Evolutionary conservation across 2,329 filamentous ascomycete species (phyloP), one percentile per base, ranked within the genome.

Genomic region (Fusarium sp.): DNA sequence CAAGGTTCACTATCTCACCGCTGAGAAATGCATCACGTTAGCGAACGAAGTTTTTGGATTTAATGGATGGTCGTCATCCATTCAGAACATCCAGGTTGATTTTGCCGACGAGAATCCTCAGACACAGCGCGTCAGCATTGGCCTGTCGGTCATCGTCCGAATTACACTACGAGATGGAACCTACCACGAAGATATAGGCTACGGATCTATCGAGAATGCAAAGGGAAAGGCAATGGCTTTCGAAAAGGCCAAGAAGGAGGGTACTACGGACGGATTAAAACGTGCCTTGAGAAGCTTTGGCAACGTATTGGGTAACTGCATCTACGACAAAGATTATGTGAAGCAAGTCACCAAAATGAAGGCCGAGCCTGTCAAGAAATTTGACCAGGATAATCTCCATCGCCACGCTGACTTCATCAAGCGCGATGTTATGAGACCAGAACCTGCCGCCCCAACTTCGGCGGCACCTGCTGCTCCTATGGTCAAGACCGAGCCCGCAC

Each of bases 231-330:
- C 94, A 5, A 91, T 92, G 50, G 96, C 95, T 0, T 99, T 98
- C 74, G 96, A 99, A 78, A 99, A 99, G 80, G 94, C 96, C 2
- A 99, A 98, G 83, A 99, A 99, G 78, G 94, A 98, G 81, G 96
- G 93, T 10, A 96, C 94, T 4, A 98, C 96, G 11, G 96, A 99
- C 80, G 96, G 90, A 2, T 77, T 99, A 76, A 99, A 99, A 80
- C 87, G 96, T 69, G 89, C 96, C 2, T 77, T 99, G 74, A 87
- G 95, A 60, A 97, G 90, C 67, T 99, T 99, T 79, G 96, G 96
- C 61, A 98, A 98, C 73, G 91, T 98, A 17, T 84, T 99, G 54
- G 96, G 96, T n/a, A 99, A 98, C 76, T 99, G 96, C 82, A 90
- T 99, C 60, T 98, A 99, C 80, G 96, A 99, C 81, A 97, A 97